These are phyloP conservation scores for Neurospora sp. DNA, from an alignment of 495 filamentous ascomycete genomes.

Conservation along the genomic window DNA sequence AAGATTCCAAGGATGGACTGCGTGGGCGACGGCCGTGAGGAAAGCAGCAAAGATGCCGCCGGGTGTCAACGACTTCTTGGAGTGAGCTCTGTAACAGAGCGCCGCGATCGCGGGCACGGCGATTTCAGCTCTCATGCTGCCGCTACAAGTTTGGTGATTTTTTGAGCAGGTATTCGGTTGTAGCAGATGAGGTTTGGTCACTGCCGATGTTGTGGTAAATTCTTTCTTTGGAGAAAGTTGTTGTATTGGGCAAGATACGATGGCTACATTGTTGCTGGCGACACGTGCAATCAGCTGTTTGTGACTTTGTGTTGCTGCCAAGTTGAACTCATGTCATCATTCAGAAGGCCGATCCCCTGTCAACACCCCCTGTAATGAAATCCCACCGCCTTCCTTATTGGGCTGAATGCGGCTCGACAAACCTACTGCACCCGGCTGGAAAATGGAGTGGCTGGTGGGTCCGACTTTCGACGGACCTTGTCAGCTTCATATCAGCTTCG, in stretches of 20 bases:
- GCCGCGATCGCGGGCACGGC: constrained; percentile 53
- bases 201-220: neutral
- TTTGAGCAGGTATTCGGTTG: neutral
- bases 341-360: neutral
- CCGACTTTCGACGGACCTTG: neutral
- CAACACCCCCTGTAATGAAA: neutral
- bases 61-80: constrained; percentile 66
- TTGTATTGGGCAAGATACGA: neutral
- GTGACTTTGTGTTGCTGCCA: neutral
- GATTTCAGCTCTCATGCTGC: constrained; percentile 58
- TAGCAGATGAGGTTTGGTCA: neutral
- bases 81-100: constrained; percentile 60
- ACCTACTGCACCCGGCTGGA: neutral
- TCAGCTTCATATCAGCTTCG: neutral
- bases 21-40: constrained; percentile 68
- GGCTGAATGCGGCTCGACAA: neutral
- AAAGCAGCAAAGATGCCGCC: constrained; percentile 57
- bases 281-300: neutral
- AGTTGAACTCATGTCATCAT: neutral
- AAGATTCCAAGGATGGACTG: constrained; percentile 82
- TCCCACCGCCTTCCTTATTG: neutral
- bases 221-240: neutral
- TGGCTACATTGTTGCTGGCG: neutral
- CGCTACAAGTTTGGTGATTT: neutral
- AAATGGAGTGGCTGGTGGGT: neutral